Percentiles rank a stretch among this genome's conserved stretches.
Conservation (phyloP, 2,329 filamentous ascomycete species). For the Exophiala viscosa region DNA sequence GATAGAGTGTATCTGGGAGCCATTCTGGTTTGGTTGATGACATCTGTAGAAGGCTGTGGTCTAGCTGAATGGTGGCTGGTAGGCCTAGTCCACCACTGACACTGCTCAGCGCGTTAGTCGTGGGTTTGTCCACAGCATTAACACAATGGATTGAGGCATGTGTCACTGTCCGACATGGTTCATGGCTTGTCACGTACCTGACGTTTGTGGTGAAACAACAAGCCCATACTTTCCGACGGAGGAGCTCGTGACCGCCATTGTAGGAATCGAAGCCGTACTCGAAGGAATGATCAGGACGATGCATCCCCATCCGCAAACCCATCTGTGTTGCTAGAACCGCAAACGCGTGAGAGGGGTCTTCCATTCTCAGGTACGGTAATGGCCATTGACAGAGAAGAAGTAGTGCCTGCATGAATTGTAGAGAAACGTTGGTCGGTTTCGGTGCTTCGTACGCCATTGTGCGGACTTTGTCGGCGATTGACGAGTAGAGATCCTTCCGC, state of each 20-base stretch:
- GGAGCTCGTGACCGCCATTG: neutral
- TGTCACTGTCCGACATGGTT: neutral
- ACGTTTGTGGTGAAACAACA: neutral
- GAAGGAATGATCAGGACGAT: neutral
- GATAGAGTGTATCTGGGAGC: neutral
- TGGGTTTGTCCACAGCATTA: too few species aligned
- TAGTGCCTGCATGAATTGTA: slow-evolving; percentile 1
- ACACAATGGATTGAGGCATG: too few species aligned
- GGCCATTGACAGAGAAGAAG: slow-evolving; percentile 3
- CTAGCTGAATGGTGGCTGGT: neutral
- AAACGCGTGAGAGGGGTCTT: neutral
- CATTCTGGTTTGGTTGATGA: neutral
- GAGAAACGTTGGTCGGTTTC: neutral
- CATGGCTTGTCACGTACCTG: neutral
- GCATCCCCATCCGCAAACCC: neutral
- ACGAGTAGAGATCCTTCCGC: neutral
- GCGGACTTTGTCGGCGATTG: neutral
- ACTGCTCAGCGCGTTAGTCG: neutral
- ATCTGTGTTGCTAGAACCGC: neutral
- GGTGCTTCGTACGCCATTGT: neutral
- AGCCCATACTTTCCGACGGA: neutral
- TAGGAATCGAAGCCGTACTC: neutral
- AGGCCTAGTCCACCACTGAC: neutral
- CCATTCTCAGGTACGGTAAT: neutral
- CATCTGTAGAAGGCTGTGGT: neutral